Percentiles rank a stretch among this genome's conserved stretches.
Evolutionary conservation across 73 alveolate genomes (phyloP).

Genomic region (Paramecium octaurelia): DNA sequence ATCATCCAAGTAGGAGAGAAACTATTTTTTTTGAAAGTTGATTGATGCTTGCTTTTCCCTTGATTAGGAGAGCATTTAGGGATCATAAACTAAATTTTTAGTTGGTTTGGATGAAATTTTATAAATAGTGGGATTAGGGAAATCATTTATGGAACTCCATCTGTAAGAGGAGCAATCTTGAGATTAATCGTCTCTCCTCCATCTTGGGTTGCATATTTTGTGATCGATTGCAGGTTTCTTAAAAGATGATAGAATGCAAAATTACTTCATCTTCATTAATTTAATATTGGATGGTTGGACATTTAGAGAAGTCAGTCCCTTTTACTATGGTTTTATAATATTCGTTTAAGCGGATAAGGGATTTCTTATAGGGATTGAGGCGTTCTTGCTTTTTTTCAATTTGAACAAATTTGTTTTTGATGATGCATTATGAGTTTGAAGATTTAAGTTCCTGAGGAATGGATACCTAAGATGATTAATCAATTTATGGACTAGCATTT

Average conservation of each 20-base stretch:
- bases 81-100: not conserved
- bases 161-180: not conserved
- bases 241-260: not conserved
- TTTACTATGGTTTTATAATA: not conserved
- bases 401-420: not conserved
- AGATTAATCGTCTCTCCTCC: not conserved
- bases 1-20: not conserved
- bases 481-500: not conserved
- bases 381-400: not conserved
- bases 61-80: not conserved
- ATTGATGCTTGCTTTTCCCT: not conserved
- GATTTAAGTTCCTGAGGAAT: not conserved
- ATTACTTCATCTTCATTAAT: not conserved
- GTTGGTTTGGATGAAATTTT: not conserved
- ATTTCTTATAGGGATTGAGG: not conserved
- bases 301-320: not conserved
- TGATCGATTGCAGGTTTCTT: not conserved
- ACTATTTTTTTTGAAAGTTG: not conserved
- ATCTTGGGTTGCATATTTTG: not conserved
- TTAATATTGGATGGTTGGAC: not conserved
- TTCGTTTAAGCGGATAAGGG: not conserved
- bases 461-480: not conserved
- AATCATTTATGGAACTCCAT: not conserved
- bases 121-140: not conserved
- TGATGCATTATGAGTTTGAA: not conserved